Evolutionary conservation across 1,139 yeast species (phyloP), one percentile per base, ranked within the genome.

Genomic region (Scheffersomyces parashehatae): DNA sequence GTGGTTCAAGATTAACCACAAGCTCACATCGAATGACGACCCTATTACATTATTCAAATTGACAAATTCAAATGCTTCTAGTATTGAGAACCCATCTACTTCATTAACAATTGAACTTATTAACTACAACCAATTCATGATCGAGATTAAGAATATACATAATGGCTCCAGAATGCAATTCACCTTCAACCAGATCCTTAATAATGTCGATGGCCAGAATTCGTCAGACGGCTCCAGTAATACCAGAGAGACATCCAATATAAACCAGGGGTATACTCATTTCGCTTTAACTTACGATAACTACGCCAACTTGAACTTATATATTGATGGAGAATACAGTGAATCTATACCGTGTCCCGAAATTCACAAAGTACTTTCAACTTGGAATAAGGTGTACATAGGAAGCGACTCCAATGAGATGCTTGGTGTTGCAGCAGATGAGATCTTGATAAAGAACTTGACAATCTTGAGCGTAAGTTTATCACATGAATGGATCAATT

Each of bases 261-360:
- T 31, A 9, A 58, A 63, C 37, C 67, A 65, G 44, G 70, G 64
- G 2, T 70, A 53, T 46, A 54, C 57, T 3, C 74, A 71, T 40
- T 53, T 74, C 35, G 69, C 60, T 3, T 51, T 74, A 15, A 70
- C 77, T 0, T 74, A 64, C 48, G 78, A 74, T 49, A 54, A 53
- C 12, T 64, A 63, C 47, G 59, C 65, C 8, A 72, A 71, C 47
- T 59, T 74, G 40, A 70, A 65, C 44, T 58, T 74, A 12, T 73
- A 51, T 48, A 48, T 74, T 7, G 68, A 74, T 49, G 79, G 79
- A 4, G 75, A 72, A 37, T 70, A 70, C 45, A 64, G 73, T 37
- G 79, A 74, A 48, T 69, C 74, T 10, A 70, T 73, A 8, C 78
- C 79, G 1, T 70, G 76, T 43, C 70, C 77, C 1, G 67, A 65